Conservation (phyloP, 2,329 filamentous ascomycete species). For the Talaromyces rugulosus region DNA sequence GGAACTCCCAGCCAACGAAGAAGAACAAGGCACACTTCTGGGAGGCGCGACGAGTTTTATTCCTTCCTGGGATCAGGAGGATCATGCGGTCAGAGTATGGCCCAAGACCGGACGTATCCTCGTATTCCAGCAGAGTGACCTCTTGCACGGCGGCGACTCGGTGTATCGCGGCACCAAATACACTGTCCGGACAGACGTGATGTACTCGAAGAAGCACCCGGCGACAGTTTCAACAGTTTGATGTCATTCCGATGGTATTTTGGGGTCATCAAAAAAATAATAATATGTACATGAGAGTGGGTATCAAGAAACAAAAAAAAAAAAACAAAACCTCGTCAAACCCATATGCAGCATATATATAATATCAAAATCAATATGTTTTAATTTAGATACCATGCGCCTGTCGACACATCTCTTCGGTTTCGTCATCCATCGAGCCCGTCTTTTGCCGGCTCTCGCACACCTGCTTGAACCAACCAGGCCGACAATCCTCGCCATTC, state of each 20-base stretch:
- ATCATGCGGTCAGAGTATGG: slow-evolving; percentile 38
- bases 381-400: background rate
- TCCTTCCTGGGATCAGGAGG: slow-evolving; percentile 21
- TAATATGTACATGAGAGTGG: slow-evolving; percentile 1
- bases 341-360: background rate
- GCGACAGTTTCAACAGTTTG: background rate
- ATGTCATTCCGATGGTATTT: background rate
- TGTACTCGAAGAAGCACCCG: slow-evolving; percentile 37
- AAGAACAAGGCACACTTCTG: slow-evolving; percentile 26
- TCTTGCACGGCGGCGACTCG: slow-evolving; percentile 54
- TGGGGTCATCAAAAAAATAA: background rate
- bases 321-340: background rate
- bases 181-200: slow-evolving; percentile 54
- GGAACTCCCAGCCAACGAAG: slow-evolving; percentile 11
- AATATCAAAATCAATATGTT: background rate
- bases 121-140: slow-evolving; percentile 52
- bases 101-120: slow-evolving; percentile 51
- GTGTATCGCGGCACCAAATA: slow-evolving; percentile 52
- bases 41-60: slow-evolving; percentile 56
- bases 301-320: background rate
- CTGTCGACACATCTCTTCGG: slow-evolving; percentile 6
- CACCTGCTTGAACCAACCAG: slow-evolving; percentile 94
- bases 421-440: slow-evolving; percentile 1
- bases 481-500: slow-evolving; percentile 85
- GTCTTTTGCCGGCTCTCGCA: slow-evolving; percentile 10